These are phyloP conservation scores for Amaranthus cruentus DNA, from an alignment of 148 eudicot species.

Conservation along the genomic window DNA sequence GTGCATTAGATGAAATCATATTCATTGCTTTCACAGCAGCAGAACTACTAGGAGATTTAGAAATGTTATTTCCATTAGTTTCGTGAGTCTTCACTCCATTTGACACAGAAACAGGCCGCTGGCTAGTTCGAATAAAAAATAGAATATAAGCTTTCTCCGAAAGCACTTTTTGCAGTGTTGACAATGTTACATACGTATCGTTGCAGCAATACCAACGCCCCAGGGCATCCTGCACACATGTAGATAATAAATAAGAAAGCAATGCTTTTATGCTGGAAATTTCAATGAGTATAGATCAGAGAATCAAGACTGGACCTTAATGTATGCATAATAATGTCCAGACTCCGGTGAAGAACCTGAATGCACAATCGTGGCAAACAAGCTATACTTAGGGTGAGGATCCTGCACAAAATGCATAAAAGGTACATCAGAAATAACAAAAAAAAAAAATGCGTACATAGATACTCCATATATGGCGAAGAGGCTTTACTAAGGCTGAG, in stretches of 20 bases:
- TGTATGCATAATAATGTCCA: conserved; percentile 95
- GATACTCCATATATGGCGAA: too few relatives aligned
- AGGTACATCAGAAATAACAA: conserved; percentile 8
- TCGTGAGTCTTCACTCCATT: conserved; percentile 55
- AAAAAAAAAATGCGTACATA: background rate
- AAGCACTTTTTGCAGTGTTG: conserved; percentile 71
- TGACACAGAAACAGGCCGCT: conserved; percentile 43
- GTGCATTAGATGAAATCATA: conserved; percentile 23
- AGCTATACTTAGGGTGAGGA: conserved; percentile 72
- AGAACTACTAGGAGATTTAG: conserved; percentile 25
- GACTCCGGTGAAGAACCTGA: conserved; percentile 93
- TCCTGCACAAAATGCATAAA: conserved; percentile 54
- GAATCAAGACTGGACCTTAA: conserved; percentile 55
- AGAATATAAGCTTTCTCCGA: conserved; percentile 94
- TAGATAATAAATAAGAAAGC: conserved; percentile 16
- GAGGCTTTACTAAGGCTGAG: too few relatives aligned
- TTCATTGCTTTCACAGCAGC: conserved; percentile 26
- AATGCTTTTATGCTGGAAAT: conserved; percentile 11
- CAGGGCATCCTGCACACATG: conserved; percentile 58
- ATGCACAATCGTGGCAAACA: conserved; percentile 95
- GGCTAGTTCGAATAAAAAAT: conserved; percentile 79
- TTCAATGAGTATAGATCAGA: background rate
- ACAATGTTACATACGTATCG: conserved; percentile 68
- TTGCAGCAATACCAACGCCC: conserved; percentile 98
- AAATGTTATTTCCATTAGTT: conserved; percentile 37